phyloP scores from a whole-genome alignment of 805 yeast species.

The Candida nonsorbophila region DNA sequence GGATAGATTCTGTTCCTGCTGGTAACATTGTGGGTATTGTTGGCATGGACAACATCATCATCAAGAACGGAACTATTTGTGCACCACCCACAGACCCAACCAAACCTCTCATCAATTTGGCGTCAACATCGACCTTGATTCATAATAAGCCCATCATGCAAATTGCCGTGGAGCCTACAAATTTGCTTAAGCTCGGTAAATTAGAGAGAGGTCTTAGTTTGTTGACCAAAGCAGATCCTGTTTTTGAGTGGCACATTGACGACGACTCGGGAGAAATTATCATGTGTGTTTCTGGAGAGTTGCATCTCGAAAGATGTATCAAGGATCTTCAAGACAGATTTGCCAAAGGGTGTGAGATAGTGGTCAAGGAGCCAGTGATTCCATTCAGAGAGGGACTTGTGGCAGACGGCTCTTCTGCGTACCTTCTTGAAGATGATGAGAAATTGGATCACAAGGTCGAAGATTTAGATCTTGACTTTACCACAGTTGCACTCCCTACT shows the following conservation, averaged over 20 bases:
- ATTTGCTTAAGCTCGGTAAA: constrained; percentile 72
- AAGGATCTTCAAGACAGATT: constrained; percentile 87
- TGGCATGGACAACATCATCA: constrained; percentile 75
- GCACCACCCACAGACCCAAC: constrained; percentile 32
- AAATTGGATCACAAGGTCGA: constrained; percentile 11
- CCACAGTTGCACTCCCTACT: constrained; percentile 54
- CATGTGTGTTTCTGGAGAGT: constrained; percentile 92
- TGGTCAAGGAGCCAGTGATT: constrained; percentile 85
- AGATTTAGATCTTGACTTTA: constrained; percentile 33
- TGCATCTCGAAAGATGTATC: constrained; percentile 90
- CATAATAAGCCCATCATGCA: constrained; percentile 86
- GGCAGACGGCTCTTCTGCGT: constrained; percentile 42
- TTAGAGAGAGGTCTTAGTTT: constrained; percentile 74
- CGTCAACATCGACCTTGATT: constrained; percentile 40
- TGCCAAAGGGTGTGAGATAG: constrained; percentile 79
- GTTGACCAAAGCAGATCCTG: constrained; percentile 88
- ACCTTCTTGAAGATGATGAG: constrained; percentile 10
- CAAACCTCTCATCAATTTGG: constrained; percentile 65
- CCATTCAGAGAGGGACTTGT: constrained; percentile 87
- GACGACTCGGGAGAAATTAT: constrained; percentile 88
- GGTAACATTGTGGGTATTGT: constrained; percentile 95
- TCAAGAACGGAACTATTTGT: constrained; percentile 80
- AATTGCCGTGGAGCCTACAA: constrained; percentile 92
- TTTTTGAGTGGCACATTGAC: constrained; percentile 79
- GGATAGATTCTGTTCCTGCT: constrained; percentile 79